Conservation (phyloP, 495 filamentous ascomycete species). For the Cladorrhinum samala region DNA sequence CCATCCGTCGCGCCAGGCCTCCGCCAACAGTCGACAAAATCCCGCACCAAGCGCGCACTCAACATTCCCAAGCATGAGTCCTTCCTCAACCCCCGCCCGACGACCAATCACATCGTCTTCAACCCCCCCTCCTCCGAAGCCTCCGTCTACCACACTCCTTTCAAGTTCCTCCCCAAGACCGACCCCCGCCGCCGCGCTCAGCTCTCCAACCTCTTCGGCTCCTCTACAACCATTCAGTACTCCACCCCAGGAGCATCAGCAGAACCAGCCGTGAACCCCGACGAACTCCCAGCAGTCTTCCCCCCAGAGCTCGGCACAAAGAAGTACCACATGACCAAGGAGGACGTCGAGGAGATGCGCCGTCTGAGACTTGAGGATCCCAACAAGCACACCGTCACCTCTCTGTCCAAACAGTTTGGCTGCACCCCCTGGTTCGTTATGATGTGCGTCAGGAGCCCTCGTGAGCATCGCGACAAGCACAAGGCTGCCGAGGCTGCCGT, state of each 20-base stretch:
- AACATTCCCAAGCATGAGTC: conserved; percentile 67
- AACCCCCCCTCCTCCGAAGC: conserved; percentile 87
- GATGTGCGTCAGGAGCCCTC: conserved; percentile 39
- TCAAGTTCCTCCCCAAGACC: conserved; percentile 75
- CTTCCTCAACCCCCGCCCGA: conserved; percentile 48
- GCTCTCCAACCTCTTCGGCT: conserved; percentile 34
- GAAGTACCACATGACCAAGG: conserved; percentile 63
- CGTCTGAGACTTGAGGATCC: conserved; percentile 61
- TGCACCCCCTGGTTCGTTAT: conserved; percentile 71
- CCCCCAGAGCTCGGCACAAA: background rate
- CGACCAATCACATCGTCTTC: conserved; percentile 70
- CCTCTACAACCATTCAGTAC: conserved; percentile 16
- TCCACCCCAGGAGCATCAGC: background rate
- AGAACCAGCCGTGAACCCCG: background rate
- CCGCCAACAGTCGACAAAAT: conserved; percentile 62
- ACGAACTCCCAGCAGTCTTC: conserved; percentile 8
- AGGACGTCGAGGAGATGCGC: conserved; percentile 76
- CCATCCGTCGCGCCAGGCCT: conserved; percentile 37
- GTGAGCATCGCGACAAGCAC: conserved; percentile 34
- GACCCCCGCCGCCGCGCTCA: conserved; percentile 60
- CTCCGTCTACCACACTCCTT: conserved; percentile 77
- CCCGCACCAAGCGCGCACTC: conserved; percentile 65
- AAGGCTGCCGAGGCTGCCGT: conserved; percentile 46
- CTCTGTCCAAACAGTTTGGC: conserved; percentile 66
- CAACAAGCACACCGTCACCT: conserved; percentile 61